phyloP scores from a whole-genome alignment of 2,329 filamentous ascomycete species.

The Phialemoniopsis sp. region DNA sequence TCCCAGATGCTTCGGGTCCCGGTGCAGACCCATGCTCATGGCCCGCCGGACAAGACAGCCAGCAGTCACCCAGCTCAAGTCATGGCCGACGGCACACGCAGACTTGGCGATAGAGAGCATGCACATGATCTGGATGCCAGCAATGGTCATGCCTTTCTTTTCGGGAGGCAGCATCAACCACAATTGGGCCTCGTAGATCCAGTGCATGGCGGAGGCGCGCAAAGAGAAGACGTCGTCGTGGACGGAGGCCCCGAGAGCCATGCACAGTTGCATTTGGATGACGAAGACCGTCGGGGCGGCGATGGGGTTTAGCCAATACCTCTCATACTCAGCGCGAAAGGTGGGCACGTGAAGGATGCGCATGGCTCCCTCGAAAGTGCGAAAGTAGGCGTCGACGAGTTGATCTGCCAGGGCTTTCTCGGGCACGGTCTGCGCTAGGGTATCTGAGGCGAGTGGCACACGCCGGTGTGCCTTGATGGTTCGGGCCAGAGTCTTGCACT shows the following conservation, averaged over 20 bases:
- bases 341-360: constrained; percentile 35
- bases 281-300: constrained; percentile 12
- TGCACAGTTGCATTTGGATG: constrained; percentile 12
- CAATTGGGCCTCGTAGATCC: too few species aligned
- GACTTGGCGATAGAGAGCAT: constrained; percentile 18
- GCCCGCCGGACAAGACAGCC: constrained; percentile 22
- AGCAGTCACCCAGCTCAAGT: constrained; percentile 21
- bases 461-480: too few species aligned
- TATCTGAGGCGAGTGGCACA: too few species aligned
- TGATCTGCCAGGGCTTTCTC: too few species aligned
- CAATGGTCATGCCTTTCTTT: constrained; percentile 17
- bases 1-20: constrained; percentile 21
- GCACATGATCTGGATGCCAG: constrained; percentile 22
- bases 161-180: constrained; percentile 4
- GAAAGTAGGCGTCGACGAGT: constrained; percentile 30
- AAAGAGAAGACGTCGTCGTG: constrained; percentile 14
- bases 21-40: constrained; percentile 26
- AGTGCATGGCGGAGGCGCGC: constrained; percentile 1
- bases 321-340: constrained; percentile 28
- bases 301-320: constrained; percentile 8
- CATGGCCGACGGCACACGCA: constrained; percentile 11
- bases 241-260: constrained; percentile 13
- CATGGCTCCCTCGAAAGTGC: constrained; percentile 34
- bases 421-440: too few species aligned
- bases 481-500: too few species aligned